Percentiles rank a stretch among this genome's conserved stretches.
Evolutionary conservation across 2,329 filamentous ascomycete genomes (phyloP).

Genomic region (Sporothrix schenckii): DNA sequence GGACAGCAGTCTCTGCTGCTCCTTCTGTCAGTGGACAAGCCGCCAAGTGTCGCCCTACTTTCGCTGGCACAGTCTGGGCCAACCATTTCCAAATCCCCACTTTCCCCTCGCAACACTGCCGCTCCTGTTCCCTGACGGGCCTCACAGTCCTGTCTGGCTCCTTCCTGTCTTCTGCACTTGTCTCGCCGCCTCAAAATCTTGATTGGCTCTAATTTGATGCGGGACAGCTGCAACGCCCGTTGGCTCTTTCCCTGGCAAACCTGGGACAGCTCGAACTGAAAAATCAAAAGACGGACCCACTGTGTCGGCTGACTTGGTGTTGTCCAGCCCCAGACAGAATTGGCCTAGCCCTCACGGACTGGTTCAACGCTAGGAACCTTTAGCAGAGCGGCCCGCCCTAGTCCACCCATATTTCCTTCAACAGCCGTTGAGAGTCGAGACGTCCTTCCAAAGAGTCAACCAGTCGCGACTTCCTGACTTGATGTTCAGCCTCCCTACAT

Average conservation of each 20-base stretch:
- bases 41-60: slow-evolving; percentile 14
- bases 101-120: not conserved
- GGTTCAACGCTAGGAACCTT: not conserved
- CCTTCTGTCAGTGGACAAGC: not conserved
- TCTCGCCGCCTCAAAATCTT: slow-evolving; percentile 20
- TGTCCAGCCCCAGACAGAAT: not conserved
- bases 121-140: slow-evolving; percentile 6
- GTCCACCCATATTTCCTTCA: not conserved
- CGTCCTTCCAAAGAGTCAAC: not conserved
- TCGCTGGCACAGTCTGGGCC: slow-evolving; percentile 11
- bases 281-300: not conserved
- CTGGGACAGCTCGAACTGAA: not conserved
- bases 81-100: not conserved
- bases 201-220: slow-evolving; percentile 19
- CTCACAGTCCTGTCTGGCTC: not conserved
- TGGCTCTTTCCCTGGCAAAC: not conserved
- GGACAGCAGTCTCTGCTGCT: not conserved
- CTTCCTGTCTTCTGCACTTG: not conserved
- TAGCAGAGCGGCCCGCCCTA: not conserved
- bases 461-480: slow-evolving; percentile 10
- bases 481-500: not conserved
- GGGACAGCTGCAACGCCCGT: not conserved
- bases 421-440: not conserved
- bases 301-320: slow-evolving; percentile 18
- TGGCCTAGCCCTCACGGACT: not conserved